Evolutionary conservation across 2,329 filamentous ascomycete species (phyloP).

Genomic region (Aspergillus oerlinghausenensis): DNA sequence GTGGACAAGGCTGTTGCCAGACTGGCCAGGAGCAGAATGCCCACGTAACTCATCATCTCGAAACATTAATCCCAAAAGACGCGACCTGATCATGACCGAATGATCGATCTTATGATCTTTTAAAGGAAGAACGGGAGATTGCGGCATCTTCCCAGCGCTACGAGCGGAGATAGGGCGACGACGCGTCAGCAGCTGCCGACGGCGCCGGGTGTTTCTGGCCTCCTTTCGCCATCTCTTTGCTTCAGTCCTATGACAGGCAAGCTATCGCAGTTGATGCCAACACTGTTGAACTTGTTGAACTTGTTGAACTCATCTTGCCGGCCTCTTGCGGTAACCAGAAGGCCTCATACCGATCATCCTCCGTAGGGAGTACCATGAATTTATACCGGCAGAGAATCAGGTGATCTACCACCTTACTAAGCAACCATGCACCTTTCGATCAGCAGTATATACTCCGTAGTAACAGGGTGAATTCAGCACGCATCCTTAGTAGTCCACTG

Average conservation of each 20-base stretch:
- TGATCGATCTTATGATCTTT: not conserved
- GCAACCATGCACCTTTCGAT: no score
- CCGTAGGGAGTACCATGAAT: no score
- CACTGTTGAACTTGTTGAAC: no score
- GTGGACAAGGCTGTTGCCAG: not conserved
- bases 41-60: not conserved
- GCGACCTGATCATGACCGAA: not conserved
- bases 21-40: not conserved
- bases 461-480: no score
- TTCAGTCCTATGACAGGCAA: not conserved
- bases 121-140: not conserved
- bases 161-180: not conserved
- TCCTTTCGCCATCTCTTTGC: not conserved
- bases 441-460: no score
- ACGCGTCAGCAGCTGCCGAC: not conserved
- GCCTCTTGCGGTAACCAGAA: not conserved
- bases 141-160: not conserved
- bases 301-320: not conserved
- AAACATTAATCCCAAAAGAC: no score
- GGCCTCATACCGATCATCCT: no score
- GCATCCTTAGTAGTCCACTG: no score
- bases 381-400: no score
- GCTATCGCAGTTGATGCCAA: not conserved
- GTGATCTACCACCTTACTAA: no score
- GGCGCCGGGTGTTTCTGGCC: no score